Evolutionary conservation across 148 eudicot species (phyloP).

Genomic region (Rhododendron ferrugineum): DNA sequence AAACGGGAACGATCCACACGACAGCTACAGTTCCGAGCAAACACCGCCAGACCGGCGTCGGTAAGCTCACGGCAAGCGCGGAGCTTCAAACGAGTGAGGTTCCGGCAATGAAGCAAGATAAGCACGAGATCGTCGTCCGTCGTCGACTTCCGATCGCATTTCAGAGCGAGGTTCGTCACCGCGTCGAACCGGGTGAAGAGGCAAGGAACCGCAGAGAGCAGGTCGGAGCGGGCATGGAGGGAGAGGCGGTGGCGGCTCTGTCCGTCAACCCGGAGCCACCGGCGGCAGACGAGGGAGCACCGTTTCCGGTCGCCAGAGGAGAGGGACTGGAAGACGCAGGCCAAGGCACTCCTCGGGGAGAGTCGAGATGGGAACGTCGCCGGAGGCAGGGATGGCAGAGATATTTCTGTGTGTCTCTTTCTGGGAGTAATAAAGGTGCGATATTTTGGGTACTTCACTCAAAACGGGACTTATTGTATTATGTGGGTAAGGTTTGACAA

Average conservation of each 20-base stretch:
- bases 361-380: too few species aligned
- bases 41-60: conserved; percentile 28
- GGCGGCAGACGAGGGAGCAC: conserved; percentile 43
- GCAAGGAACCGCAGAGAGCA: conserved; percentile 9
- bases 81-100: conserved; percentile 44
- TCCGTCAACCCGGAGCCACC: conserved; percentile 46
- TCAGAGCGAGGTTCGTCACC: conserved; percentile 46
- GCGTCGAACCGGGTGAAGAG: conserved; percentile 44
- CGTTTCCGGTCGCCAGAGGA: conserved; percentile 37
- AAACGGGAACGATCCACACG: conserved; percentile 40
- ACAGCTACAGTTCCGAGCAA: conserved; percentile 43
- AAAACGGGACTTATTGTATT: too few species aligned
- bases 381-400: too few species aligned
- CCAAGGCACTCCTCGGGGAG: too few species aligned
- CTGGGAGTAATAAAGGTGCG: too few species aligned
- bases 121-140: conserved; percentile 34
- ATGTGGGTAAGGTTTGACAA: too few species aligned
- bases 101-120: conserved; percentile 32
- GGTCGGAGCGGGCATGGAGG: conserved; percentile 35
- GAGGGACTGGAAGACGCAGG: conserved; percentile 5
- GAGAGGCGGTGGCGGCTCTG: conserved; percentile 52
- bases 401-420: too few species aligned
- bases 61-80: conserved; percentile 47
- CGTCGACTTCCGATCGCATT: conserved; percentile 50
- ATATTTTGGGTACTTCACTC: too few species aligned